Evolutionary conservation across 331 rosid genomes (phyloP).

Genomic region (Quercus phellos): DNA sequence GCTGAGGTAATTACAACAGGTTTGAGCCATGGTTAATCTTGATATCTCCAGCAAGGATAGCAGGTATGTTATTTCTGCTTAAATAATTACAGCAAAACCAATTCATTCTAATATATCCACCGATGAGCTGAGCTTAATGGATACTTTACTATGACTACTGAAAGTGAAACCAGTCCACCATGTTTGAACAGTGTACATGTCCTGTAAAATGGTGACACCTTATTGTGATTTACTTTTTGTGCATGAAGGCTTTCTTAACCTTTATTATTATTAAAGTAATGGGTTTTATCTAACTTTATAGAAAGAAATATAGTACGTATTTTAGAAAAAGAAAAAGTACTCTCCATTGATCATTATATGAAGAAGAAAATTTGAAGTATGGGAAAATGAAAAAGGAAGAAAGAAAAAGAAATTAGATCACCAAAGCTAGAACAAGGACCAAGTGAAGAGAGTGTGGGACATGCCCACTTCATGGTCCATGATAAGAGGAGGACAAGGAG

Average conservation of each 20-base stretch:
- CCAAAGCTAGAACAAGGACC: neutral
- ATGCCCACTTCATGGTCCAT: conserved; percentile 19
- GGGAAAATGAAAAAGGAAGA: neutral
- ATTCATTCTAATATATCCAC: no score
- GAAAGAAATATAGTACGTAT: no score
- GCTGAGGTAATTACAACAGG: no score
- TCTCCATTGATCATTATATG: neutral
- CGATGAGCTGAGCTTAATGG: no score
- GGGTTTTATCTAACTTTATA: no score
- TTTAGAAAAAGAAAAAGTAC: neutral
- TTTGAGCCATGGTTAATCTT: no score
- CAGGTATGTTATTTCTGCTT: no score
- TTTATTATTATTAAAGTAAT: neutral
- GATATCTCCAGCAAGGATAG: no score
- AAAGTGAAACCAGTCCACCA: neutral
- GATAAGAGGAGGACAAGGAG: conserved; percentile 23
- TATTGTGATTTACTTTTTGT: no score
- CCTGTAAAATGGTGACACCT: conserved; percentile 11
- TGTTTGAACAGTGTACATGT: conserved; percentile 7
- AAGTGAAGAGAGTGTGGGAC: conserved; percentile 28
- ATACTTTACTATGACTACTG: no score
- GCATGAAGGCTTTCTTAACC: no score
- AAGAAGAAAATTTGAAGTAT: neutral
- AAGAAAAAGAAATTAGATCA: neutral
- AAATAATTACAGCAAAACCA: no score